Evolutionary conservation across 129 eudicot species (phyloP).

Genomic region (Tanacetum coccineum): DNA sequence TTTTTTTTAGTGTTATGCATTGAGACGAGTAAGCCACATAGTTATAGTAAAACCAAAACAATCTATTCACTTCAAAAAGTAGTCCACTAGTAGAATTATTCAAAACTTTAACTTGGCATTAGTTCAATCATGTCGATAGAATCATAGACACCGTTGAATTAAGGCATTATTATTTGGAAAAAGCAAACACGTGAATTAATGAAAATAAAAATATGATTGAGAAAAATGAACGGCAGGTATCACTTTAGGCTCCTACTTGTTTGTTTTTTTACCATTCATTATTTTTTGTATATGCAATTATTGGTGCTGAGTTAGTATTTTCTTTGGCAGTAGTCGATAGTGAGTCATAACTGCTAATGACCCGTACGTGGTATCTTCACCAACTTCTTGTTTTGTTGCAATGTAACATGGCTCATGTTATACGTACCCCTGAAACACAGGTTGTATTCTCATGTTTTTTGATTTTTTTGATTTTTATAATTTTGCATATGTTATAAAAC

Average conservation of each 20-base stretch:
- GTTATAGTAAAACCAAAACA: too few species aligned
- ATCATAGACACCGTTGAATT: not conserved
- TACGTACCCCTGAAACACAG: too few species aligned
- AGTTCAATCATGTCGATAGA: not conserved
- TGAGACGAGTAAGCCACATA: too few species aligned
- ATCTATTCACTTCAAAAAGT: too few species aligned
- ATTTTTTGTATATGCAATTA: constrained; percentile 4
- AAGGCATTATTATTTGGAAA: not conserved
- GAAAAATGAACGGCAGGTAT: constrained; percentile 23
- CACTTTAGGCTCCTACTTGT: not conserved
- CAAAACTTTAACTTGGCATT: not conserved
- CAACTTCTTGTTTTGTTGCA: too few species aligned
- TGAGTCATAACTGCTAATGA: not conserved
- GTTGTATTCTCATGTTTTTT: too few species aligned
- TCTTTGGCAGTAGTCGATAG: not conserved
- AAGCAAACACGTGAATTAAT: constrained; percentile 4
- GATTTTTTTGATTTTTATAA: too few species aligned
- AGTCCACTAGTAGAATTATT: too few species aligned
- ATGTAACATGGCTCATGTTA: too few species aligned
- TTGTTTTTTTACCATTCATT: not conserved
- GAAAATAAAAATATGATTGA: not conserved
- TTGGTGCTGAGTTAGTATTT: not conserved
- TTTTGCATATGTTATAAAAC: too few species aligned
- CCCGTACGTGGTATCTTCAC: not conserved
- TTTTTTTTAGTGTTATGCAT: too few species aligned